Base-by-base conservation (phyloP, 164 flowering plant genomes). In the Dillenia suffruticosa region DNA sequence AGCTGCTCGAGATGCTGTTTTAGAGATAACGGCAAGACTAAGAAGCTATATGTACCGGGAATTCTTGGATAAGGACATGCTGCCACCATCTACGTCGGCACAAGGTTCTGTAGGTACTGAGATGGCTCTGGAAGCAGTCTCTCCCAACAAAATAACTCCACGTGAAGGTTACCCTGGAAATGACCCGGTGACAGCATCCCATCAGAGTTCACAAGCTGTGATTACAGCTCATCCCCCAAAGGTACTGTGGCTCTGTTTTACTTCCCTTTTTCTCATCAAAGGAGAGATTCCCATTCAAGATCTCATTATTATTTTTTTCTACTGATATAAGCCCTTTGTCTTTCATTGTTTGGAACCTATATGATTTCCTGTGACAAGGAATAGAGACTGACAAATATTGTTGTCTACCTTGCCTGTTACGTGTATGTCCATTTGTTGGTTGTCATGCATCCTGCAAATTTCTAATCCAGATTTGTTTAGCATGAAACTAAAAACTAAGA, bases 1-100 rank as follows among this genome's bases (percentile, higher is more conserved):
- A 69, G 88, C 89, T 67, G 88, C 98, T 59, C 78, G 99, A 67
- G 88, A 83, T 64, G 99, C 97, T 64, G 81, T 95, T 67, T 76
- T 95, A 56, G 97, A 92, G 80, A 70, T 95, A 75, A 92, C 99
- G 52, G 75, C 82, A 63, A 83, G 83, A 70, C 63, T 90, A 19
- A 75, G 98, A 44, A 82, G 77, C 71, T 72, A 77, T 57, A 51
- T 90, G 12, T 92, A 72, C 61, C 79, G 77, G 58, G 98, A 90
- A 19, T 75, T 82, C 59, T 82, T 71, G 63, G 79, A 70, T 26
- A 88, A 75, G 77, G 94, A 84, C 60, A 58, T 66, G 54, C 68
- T 74, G 40, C 77, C 79, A 9, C 69, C 73, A 19, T 48, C 85
- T 45, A 61, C 63, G 8, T 53, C 77, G 53, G 65, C 68, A 47